These are phyloP conservation scores for Wallacemonas sp. DNA, from an alignment of 208 protist genomes.

Conservation along the genomic window DNA sequence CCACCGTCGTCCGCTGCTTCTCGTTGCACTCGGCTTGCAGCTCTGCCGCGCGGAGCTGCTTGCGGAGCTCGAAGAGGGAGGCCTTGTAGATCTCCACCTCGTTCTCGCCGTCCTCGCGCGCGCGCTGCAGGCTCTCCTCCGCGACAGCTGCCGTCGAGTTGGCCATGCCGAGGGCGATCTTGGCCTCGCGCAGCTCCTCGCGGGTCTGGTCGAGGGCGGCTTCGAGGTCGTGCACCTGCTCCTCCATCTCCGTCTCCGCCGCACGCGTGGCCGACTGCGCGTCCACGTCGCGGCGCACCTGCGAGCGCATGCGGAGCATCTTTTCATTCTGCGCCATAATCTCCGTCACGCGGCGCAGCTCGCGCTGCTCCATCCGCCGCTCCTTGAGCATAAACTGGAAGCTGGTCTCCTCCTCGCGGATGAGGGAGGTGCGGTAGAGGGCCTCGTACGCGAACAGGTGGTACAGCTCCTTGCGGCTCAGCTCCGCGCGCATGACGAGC, in stretches of 20 bases:
- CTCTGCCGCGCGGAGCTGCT: slow-evolving; percentile 16
- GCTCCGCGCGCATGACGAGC: slow-evolving; percentile 13
- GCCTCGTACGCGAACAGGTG: slow-evolving; percentile 39
- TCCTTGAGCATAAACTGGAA: slow-evolving; percentile 29
- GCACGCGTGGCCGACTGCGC: background rate
- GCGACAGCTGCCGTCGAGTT: slow-evolving; percentile 27
- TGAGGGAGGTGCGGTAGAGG: slow-evolving; percentile 40
- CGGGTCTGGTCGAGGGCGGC: slow-evolving; percentile 10
- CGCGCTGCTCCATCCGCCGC: slow-evolving; percentile 20
- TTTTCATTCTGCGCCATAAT: slow-evolving; percentile 9
- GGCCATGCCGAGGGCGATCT: slow-evolving; percentile 33
- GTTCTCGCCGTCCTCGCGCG: slow-evolving; percentile 15
- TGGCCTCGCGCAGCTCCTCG: slow-evolving; percentile 24
- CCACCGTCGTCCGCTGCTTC: slow-evolving; percentile 13
- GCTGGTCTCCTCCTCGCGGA: slow-evolving; percentile 31
- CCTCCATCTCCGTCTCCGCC: slow-evolving; percentile 2
- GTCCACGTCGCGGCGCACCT: slow-evolving; percentile 16
- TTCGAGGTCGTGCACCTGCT: slow-evolving; percentile 12
- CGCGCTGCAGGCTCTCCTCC: slow-evolving; percentile 29
- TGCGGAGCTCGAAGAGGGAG: slow-evolving; percentile 12
- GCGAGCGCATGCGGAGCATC: slow-evolving; percentile 13
- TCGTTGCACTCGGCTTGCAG: background rate
- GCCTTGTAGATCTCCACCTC: slow-evolving; percentile 17
- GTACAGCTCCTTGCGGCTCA: slow-evolving; percentile 33
- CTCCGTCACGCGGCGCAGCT: slow-evolving; percentile 19